phyloP scores from a whole-genome alignment of 225 moss, liverwort and hornwort genomes.

The Pleurozium schreberi region DNA sequence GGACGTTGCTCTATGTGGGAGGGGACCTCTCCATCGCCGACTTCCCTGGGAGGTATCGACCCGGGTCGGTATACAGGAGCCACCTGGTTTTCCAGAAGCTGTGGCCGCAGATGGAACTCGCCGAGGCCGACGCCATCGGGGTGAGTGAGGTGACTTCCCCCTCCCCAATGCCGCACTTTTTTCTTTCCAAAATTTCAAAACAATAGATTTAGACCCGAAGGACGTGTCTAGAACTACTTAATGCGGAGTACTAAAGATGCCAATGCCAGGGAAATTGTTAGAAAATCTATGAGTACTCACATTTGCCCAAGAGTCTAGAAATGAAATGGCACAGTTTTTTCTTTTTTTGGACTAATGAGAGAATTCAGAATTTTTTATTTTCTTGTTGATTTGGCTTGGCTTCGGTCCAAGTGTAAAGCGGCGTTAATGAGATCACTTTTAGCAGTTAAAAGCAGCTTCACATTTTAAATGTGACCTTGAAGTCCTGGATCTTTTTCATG shows the following conservation, averaged over 20 bases:
- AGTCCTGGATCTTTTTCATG: background rate
- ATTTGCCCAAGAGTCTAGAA: background rate
- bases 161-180: background rate
- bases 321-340: background rate
- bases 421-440: background rate
- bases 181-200: background rate
- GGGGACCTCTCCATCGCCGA: constrained; percentile 18
- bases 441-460: background rate
- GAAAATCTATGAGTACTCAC: background rate
- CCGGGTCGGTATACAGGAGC: constrained; percentile 73
- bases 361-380: background rate
- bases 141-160: background rate
- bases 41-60: background rate
- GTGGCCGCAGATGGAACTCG: constrained; percentile 75
- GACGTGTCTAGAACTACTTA: background rate
- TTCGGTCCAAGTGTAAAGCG: background rate
- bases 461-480: background rate
- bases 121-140: constrained; percentile 27
- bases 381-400: background rate
- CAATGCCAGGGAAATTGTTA: background rate
- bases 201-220: background rate
- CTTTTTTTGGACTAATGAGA: too few species aligned
- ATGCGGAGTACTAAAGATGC: background rate
- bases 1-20: constrained; percentile 32
- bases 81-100: constrained; percentile 57